Evolutionary conservation across 768 basidiomycete genomes (phyloP), one percentile per base, ranked within the genome.

Genomic region (Trametes gibbosa): DNA sequence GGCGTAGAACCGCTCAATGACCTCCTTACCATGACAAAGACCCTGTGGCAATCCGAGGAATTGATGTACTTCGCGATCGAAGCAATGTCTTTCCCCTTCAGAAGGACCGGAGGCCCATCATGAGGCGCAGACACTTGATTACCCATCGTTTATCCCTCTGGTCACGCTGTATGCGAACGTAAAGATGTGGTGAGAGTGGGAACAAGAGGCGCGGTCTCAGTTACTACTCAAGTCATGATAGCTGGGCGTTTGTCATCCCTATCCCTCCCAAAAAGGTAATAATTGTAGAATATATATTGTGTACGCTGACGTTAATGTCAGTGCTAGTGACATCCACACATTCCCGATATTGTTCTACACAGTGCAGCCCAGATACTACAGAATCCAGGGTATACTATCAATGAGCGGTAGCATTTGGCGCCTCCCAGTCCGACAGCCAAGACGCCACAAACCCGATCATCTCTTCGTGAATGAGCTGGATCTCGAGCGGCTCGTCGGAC

Each of bases 11-110:
- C n/a, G n/a, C n/a, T n/a, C n/a, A n/a, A n/a, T n/a, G n/a, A n/a
- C n/a, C n/a, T n/a, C n/a, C n/a, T 27, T 60, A 90, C 90, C 89
- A 92, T 89, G 52, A 92, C 75, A 57, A 85, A 83, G 13, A 92
- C 75, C 23, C 84, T 86, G 62, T 78, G 81, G 74, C 90, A 92
- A 57, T 77, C 72, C 32, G 82, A 76, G 1, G 88, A 88, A 60
- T 84, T 76, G 62, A 92, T 87, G 72, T 87, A 89, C 58, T 84
- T 78, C 3, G 84, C 87, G 10, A 91, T 71, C 1, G 76, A 74
- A 10, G 72, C 65, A 9, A 82, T 62, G 53, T 82, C 78, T 42
- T 70, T 69, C 16, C 46, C 73, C 16, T 75, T 70, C 12, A 78
- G 68, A 8, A 71, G 51, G 43, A 65, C 61, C 3, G 69, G 61